Evolutionary conservation across 1,284 basidiomycete genomes (phyloP).

Genomic region (Cutaneotrichosporon sp.): DNA sequence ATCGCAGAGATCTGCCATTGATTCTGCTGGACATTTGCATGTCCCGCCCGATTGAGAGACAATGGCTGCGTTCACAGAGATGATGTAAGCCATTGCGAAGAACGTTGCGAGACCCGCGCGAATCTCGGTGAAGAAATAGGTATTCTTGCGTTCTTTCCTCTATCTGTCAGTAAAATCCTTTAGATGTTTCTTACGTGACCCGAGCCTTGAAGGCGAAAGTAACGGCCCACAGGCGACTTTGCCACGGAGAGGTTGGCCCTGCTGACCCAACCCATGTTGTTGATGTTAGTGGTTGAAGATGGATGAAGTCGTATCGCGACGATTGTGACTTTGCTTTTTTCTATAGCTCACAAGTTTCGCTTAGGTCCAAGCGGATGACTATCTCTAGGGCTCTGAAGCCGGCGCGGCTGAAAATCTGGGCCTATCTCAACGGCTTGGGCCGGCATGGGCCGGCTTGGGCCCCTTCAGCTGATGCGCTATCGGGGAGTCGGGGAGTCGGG

Average conservation of each 20-base stretch:
- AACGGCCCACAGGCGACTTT: constrained; percentile 67
- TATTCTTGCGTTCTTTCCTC: constrained; percentile 68
- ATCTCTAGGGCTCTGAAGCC: background rate
- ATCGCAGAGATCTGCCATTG: constrained; percentile 50
- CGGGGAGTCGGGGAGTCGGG: background rate
- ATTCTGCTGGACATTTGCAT: constrained; percentile 64
- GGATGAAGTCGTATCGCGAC: background rate
- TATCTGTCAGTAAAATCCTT: background rate
- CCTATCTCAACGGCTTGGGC: background rate
- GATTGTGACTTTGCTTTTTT: background rate
- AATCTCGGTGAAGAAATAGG: constrained; percentile 76
- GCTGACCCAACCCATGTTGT: constrained; percentile 19
- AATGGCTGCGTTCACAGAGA: constrained; percentile 59
- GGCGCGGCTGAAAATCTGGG: background rate
- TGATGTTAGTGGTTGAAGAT: background rate
- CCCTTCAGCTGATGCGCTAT: background rate
- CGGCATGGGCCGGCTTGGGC: too few relatives aligned
- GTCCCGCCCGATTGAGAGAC: constrained; percentile 74
- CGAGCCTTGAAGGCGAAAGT: constrained; percentile 80
- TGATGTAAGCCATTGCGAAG: constrained; percentile 58
- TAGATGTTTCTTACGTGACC: constrained; percentile 56
- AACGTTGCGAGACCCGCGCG: constrained; percentile 80
- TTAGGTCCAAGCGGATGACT: background rate
- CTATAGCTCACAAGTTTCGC: background rate
- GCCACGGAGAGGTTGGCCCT: constrained; percentile 59